Conservation (phyloP, 2,329 filamentous ascomycete species). For the Fusarium sp. region DNA sequence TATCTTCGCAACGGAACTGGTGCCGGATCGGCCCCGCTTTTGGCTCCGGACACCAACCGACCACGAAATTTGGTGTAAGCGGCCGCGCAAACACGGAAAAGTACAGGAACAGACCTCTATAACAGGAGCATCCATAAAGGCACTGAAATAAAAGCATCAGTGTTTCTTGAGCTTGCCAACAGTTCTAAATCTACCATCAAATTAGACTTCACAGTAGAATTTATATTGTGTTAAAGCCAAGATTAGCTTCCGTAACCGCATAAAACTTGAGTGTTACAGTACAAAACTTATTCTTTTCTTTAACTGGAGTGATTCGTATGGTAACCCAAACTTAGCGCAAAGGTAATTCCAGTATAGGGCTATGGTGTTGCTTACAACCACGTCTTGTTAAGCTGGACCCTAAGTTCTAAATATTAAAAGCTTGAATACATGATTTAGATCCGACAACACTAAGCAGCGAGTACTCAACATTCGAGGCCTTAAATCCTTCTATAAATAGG, state of each 20-base stretch:
- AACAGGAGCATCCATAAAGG: background rate
- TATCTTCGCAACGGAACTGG: background rate
- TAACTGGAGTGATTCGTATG: accelerated
- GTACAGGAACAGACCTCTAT: no score
- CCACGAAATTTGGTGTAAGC: background rate
- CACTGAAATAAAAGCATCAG: accelerated
- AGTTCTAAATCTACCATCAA: background rate
- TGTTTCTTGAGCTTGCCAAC: background rate
- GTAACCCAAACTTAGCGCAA: background rate
- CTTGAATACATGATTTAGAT: background rate
- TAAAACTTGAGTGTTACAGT: accelerated
- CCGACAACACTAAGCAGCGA: background rate
- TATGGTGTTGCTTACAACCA: background rate
- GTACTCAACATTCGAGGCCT: background rate
- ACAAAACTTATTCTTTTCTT: accelerated
- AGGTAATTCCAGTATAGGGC: background rate
- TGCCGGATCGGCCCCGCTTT: background rate
- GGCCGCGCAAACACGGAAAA: background rate
- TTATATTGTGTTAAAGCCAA: accelerated
- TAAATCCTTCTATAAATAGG: no score
- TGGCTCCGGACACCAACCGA: background rate
- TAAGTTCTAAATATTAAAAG: background rate
- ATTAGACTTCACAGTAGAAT: background rate
- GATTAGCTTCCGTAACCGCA: accelerated
- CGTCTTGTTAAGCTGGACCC: background rate